phyloP scores from a whole-genome alignment of 2,329 filamentous ascomycete species.

The Xylaria arbuscula region DNA sequence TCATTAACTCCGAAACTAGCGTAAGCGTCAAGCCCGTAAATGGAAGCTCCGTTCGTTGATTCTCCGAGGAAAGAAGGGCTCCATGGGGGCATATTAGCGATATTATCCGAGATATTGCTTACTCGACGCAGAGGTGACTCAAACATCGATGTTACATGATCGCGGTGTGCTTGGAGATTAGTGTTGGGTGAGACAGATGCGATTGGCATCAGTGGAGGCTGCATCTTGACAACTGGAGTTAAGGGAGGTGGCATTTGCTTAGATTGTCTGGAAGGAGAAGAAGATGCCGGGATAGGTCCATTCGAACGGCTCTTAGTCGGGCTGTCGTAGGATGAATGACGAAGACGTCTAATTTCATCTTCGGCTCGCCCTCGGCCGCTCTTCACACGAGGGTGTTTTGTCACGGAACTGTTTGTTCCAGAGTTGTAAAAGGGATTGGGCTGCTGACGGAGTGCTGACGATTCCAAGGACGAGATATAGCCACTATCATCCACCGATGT shows the following conservation, averaged over 20 bases:
- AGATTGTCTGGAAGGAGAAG: conserved; percentile 72
- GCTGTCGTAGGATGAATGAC: conserved; percentile 92
- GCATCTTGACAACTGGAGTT: conserved; percentile 83
- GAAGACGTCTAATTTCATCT: conserved; percentile 92
- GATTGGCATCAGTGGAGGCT: conserved; percentile 66
- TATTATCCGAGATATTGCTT: conserved; percentile 62
- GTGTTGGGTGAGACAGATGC: conserved; percentile 93
- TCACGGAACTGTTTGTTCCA: conserved; percentile 83
- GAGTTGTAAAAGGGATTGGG: conserved; percentile 75
- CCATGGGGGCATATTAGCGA: conserved; percentile 61
- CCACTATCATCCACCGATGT: conserved; percentile 76
- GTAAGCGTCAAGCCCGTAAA: conserved; percentile 48
- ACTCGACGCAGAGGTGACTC: conserved; percentile 70
- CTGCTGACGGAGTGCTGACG: conserved; percentile 81
- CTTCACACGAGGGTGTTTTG: conserved; percentile 83
- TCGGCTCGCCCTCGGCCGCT: conserved; percentile 91
- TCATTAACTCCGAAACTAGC: conserved; percentile 64
- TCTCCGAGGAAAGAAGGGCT: conserved; percentile 70
- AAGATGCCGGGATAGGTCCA: conserved; percentile 67
- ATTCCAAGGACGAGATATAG: conserved; percentile 96
- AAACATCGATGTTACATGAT: conserved; percentile 79
- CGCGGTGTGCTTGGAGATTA: conserved; percentile 87
- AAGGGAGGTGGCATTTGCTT: conserved; percentile 77
- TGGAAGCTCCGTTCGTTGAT: conserved; percentile 63
- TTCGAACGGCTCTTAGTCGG: conserved; percentile 76